These are phyloP conservation scores for Verticillium tricorpus DNA, from an alignment of 2,329 filamentous ascomycete species.

Conservation along the genomic window DNA sequence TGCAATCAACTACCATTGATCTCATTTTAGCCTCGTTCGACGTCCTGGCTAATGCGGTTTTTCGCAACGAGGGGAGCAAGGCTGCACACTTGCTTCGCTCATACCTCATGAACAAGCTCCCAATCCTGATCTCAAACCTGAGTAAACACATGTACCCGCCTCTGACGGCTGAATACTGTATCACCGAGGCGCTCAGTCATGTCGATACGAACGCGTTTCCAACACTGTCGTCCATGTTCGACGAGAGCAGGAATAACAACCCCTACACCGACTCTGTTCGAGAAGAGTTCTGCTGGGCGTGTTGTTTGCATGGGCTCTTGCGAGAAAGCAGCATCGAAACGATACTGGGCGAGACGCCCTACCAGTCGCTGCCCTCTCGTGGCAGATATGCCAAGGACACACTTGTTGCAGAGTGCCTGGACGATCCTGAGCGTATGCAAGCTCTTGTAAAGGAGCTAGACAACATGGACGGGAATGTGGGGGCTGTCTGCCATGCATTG, in stretches of 20 bases:
- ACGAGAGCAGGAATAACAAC: slow-evolving; percentile 52
- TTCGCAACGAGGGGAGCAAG: slow-evolving; percentile 53
- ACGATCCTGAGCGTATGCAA: slow-evolving; percentile 70
- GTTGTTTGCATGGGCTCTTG: slow-evolving; percentile 82
- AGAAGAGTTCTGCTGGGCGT: slow-evolving; percentile 82
- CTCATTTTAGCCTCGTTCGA: slow-evolving; percentile 88
- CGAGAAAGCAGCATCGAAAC: slow-evolving; percentile 71
- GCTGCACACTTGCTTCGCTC: slow-evolving; percentile 74
- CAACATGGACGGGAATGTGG: slow-evolving; percentile 86
- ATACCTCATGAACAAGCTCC: slow-evolving; percentile 71
- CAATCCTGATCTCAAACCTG: slow-evolving; percentile 48
- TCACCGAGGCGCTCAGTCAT: slow-evolving; percentile 68
- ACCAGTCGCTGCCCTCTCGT: slow-evolving; percentile 70
- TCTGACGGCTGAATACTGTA: slow-evolving; percentile 68
- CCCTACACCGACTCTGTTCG: slow-evolving; percentile 55
- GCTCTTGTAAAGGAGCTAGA: slow-evolving; percentile 78
- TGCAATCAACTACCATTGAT: slow-evolving; percentile 73
- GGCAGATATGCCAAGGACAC: slow-evolving; percentile 74
- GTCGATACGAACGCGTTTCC: slow-evolving; percentile 75
- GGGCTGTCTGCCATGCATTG: slow-evolving; percentile 75
- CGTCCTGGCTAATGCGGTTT: slow-evolving; percentile 79
- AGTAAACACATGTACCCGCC: slow-evolving; percentile 66
- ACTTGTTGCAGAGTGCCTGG: slow-evolving; percentile 71
- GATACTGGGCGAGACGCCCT: slow-evolving; percentile 78
- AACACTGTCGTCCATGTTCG: slow-evolving; percentile 55